Base-by-base conservation (phyloP, 176 grass and related monocot genomes). In the Oropetium thomaeum region DNA sequence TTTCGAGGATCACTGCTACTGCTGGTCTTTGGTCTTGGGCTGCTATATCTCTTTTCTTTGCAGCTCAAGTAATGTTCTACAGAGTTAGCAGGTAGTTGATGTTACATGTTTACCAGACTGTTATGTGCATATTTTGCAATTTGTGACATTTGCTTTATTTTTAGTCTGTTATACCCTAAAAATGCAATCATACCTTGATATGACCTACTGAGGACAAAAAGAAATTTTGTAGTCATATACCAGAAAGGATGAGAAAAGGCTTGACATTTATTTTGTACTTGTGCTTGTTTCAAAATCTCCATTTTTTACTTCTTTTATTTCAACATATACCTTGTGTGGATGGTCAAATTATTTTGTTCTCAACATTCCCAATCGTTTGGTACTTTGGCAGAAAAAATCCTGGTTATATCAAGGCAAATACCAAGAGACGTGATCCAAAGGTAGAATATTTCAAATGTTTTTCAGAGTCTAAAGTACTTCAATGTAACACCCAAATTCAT, bases 401-500 rank as follows among this genome's bases (percentile, higher is more conserved):
- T 79, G 96, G 96, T 48, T 94, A 81, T 79, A 90, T 98, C 62
- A 82, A 92, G 86, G 75, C 89, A 75, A 92, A 92, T 88, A 86
- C 85, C 79, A 82, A 88, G 72, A 61, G 58, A 33, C 65, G 49
- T 79, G 87, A 90, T 86, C 58, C 75, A 17, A 90, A 87, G 79
- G 88, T 93, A 84, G 35, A 47, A 79, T 32, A 3, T n/a, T 63
- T 85, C 27, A 22, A 35, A 3, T 55, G 4, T 62, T 67, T 13
- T 70, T 67, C 64, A 74, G 71, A 74, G 48, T 29, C 8, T 63
- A 25, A 31, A 41, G 59, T 8, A 39, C 39, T 77, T 49, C 2
- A 87, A 58, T 19, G 2, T 65, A 77, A 71, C 12, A 8, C 58
- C 28, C 20, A 40, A 33, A 29, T 75, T 49, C 31, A 48, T 65